Conservation (phyloP, 306 rosid species). For the Coriaria nepalensis region DNA sequence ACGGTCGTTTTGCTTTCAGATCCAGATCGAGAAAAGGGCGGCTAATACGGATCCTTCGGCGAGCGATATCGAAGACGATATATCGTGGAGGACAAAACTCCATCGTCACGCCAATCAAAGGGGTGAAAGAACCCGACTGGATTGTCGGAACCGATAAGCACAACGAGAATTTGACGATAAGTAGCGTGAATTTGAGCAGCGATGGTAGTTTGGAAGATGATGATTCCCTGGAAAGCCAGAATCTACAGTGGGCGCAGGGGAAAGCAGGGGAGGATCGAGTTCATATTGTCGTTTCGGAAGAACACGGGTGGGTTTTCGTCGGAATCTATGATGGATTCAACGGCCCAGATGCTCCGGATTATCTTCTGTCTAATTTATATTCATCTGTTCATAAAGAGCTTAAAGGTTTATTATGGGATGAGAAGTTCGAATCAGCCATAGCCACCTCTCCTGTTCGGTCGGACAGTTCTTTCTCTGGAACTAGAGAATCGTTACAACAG, state of each 20-base stretch:
- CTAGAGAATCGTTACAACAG: conserved; percentile 14
- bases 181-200: conserved; percentile 75
- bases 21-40: conserved; percentile 43
- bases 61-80: conserved; percentile 64
- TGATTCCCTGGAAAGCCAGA: conserved; percentile 64
- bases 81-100: conserved; percentile 53
- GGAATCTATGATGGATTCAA: conserved; percentile 96
- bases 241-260: conserved; percentile 98
- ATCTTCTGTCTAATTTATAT: conserved; percentile 60
- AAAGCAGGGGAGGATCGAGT: conserved; percentile 98
- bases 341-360: conserved; percentile 98
- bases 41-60: conserved; percentile 43
- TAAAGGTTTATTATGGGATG: conserved; percentile 87
- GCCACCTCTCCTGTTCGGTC: conserved; percentile 19
- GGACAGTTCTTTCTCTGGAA: conserved; percentile 19
- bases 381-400: conserved; percentile 61
- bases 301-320: conserved; percentile 95
- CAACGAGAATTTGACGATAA: conserved; percentile 69
- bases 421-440: conserved; percentile 20
- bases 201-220: conserved; percentile 85
- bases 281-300: conserved; percentile 93
- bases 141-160: conserved; percentile 33
- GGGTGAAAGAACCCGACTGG: conserved; percentile 73
- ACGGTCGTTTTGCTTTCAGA: conserved; percentile 31
- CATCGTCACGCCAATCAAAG: conserved; percentile 60